Evolutionary conservation across 2,329 filamentous ascomycete species (phyloP), one percentile per base, ranked within the genome.

Genomic region (Pseudopyrenochaeta lycopersici): DNA sequence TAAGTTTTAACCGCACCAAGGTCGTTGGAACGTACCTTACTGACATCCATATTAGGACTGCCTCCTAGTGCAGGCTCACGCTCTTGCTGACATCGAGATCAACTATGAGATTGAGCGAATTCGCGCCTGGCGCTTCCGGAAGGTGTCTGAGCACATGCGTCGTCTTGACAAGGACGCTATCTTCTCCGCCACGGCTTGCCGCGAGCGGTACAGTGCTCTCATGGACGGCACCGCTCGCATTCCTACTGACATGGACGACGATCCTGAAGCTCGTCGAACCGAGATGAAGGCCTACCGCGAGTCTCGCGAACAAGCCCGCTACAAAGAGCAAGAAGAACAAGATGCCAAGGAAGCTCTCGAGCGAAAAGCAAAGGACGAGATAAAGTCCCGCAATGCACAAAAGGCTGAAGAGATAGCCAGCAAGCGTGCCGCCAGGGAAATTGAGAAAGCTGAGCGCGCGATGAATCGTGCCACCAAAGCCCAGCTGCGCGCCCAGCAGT

Each of bases 161-260:
- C 74, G 67, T 17, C 53, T 76, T 11, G 72, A 78, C 49, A 67
- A 64, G 27, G 63, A 71, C 7, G 60, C 76, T 33, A 74, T 80
- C 47, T 83, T 81, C 73, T 78, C 78, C 15, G 73, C 73, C 18
- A 77, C 76, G 9, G 80, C 81, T 18, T 82, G 80, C 65, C 67
- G 73, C 17, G 68, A 78, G 49, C 78, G 81, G 23, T 80, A 74
- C 55, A 65, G 73, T 29, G 71, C 68, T 12, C 63, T 82, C 14
- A 60, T 73, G 17, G 60, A 75, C 29, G 81, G 79, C n/a, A 79
- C 70, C 7, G 81, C 80, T 2, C 71, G 71, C 27, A 75, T 77
- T 15, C 80, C 81, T 1, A 77, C 76, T 17, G 80, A 81, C 33
- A 54, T 75, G 9, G 76, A 79, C 49, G 69, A 76, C 14, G 68